phyloP scores from a whole-genome alignment of 2,329 filamentous ascomycete species.

The Decorospora gaudefroyi region DNA sequence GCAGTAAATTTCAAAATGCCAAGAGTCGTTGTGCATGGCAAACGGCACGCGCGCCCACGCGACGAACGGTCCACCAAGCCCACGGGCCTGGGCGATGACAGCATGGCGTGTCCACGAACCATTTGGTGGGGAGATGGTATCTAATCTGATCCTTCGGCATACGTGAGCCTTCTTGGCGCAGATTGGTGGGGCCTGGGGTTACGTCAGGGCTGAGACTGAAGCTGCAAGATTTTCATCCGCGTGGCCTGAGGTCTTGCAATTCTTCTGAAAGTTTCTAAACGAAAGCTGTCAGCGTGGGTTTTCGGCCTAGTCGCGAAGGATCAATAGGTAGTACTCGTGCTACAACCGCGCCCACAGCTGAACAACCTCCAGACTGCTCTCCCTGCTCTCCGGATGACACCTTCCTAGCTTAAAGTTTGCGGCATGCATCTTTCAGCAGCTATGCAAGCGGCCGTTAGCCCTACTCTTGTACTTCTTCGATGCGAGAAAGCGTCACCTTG shows the following conservation, averaged over 20 bases:
- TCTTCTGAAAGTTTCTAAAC: too few species aligned
- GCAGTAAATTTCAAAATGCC: slow-evolving; percentile 4
- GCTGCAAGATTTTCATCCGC: neutral
- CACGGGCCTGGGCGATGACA: slow-evolving; percentile 6
- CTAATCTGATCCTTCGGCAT: slow-evolving; percentile 15
- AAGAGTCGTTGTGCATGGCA: slow-evolving; percentile 13
- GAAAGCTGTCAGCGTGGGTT: neutral
- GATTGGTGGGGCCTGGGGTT: slow-evolving; percentile 7
- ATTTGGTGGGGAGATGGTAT: slow-evolving; percentile 5
- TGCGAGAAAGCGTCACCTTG: too few species aligned
- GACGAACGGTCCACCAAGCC: neutral
- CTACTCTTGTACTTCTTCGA: too few species aligned
- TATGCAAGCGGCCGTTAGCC: too few species aligned
- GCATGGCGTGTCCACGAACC: slow-evolving; percentile 4
- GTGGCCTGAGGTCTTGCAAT: slow-evolving; percentile 5
- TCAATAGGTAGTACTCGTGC: too few species aligned
- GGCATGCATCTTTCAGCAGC: too few species aligned
- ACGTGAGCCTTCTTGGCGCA: slow-evolving; percentile 3
- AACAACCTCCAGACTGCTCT: too few species aligned
- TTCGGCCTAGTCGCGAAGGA: too few species aligned
- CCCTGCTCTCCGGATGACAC: too few species aligned
- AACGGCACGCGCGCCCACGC: slow-evolving; percentile 2
- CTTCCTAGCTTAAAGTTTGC: too few species aligned
- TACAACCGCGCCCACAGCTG: too few species aligned
- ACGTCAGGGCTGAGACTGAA: slow-evolving; percentile 12